A percentile compares a stretch with the other conserved stretches of the same genome.
phyloP scores from a whole-genome alignment of 164 flowering plant genomes.

The Houttuynia cordata region DNA sequence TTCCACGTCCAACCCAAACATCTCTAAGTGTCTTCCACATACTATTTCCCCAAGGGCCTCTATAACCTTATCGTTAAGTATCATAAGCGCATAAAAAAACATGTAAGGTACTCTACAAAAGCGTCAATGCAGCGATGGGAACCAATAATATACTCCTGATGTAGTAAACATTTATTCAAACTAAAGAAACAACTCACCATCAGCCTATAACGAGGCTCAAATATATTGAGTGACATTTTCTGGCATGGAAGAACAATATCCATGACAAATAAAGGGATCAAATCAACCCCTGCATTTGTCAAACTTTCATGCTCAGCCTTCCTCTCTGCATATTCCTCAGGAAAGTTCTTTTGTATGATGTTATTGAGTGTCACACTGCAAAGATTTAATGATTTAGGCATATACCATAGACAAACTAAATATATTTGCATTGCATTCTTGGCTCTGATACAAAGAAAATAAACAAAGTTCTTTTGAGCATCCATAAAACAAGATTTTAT shows the following conservation, averaged over 20 bases:
- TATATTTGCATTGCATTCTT: neutral
- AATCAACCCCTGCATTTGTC: constrained; percentile 58
- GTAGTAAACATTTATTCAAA: neutral
- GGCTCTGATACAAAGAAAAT: neutral
- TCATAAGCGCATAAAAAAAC: no score
- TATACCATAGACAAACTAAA: no score
- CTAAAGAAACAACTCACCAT: constrained; percentile 50
- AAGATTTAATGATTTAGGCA: constrained; percentile 1
- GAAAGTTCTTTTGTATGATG: constrained; percentile 86
- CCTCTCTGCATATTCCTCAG: constrained; percentile 91
- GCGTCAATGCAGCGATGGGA: neutral
- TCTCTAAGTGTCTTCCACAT: no score
- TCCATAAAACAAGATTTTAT: no score
- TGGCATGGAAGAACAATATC: constrained; percentile 86
- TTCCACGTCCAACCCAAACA: no score
- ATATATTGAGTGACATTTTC: constrained; percentile 74
- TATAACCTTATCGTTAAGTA: no score
- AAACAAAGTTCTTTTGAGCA: no score
- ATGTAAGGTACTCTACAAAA: neutral
- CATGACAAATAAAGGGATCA: constrained; percentile 95
- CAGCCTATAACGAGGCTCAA: constrained; percentile 96
- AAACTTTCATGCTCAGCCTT: constrained; percentile 59
- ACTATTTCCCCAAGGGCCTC: no score
- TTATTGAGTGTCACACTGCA: constrained; percentile 85
- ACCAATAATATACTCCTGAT: neutral